Base-by-base conservation (phyloP, 2,329 filamentous ascomycete species). In the Exophiala viscosa region DNA sequence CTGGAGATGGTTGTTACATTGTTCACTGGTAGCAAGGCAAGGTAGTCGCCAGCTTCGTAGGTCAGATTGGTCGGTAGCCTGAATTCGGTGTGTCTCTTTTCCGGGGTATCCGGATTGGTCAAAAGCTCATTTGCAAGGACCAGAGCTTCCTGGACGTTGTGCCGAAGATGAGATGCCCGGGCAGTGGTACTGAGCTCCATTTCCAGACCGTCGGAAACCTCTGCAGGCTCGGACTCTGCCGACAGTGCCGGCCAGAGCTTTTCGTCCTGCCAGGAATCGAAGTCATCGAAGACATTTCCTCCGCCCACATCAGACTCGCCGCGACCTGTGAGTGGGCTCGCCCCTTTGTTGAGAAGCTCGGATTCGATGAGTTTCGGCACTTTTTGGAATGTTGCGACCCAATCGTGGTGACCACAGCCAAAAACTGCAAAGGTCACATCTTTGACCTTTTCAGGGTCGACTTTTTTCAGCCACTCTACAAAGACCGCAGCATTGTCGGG, bases 41-140 rank as follows among this genome's bases (percentile, higher is more conserved):
- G 77, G 65, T 93, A 92, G 64, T 92, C 88, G 11, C 88, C 88
- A 1, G 85, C 80, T 35, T 79, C 77, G 69, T 91, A 92, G 0
- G 76, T 77, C 74, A 82, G 76, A 45, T 78, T 80, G 0, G 75
- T 78, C 0, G 88, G 87, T 1, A 92, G 75, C 54, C 82, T 79
- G 32, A 90, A 81, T 57, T 83, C 82, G 15, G 89, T 78, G 57
- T 85, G 78, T 18, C 80, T 79, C 73, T 89, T 90, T 34, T 72
- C 71, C 0, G 80, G 72, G 20, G 74, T 76, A 0, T 71, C 75
- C 1, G 72, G 69, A 0, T 76, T 66, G 1, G 78, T 82, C 32
- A 88, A 70, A 0, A 73, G 65, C 42, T 70, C 72, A 38, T 79
- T 76, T 6, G 76, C 73, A 1, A 83, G 56, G 1, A 88, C 82